Evolutionary conservation across 192 early-diverging fungal genomes (phyloP), one percentile per base, ranked within the genome.

Genomic region (Gamsiella multidivaricata): DNA sequence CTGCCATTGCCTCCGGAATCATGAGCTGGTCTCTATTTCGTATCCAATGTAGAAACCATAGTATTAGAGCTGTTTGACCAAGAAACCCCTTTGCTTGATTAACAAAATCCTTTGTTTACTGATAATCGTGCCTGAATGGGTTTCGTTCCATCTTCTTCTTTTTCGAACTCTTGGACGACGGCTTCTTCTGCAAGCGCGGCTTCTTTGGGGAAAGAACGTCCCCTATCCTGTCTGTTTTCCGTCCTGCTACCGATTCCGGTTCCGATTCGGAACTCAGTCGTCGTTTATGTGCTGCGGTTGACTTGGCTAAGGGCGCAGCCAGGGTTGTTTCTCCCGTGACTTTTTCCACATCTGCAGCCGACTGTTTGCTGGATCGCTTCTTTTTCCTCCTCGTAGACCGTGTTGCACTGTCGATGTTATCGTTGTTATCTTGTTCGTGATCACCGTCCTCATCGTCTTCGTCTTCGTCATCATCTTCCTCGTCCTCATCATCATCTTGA

Each of bases 1-100:
- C 81, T 17, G 71, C 53, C 70, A 88, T 69, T 39, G 72, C 59
- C 61, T 88, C 87, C 12, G 85, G 85, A 54, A 82, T 83, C 87
- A 88, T 88, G 22, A 88, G 61, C 55, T 87, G 85, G 65, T 88
- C 76, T 33, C 86, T 88, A 33, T 20, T 46, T 33, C n/a, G n/a
- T n/a, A n/a, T n/a, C n/a, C n/a, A n/a, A n/a, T n/a, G n/a, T n/a
- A n/a, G n/a, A n/a, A n/a, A n/a, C n/a, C n/a, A n/a, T n/a, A n/a
- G n/a, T n/a, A n/a, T n/a, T n/a, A n/a, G n/a, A n/a, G n/a, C n/a
- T n/a, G n/a, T n/a, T n/a, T n/a, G n/a, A n/a, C n/a, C n/a, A n/a
- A n/a, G n/a, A n/a, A n/a, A n/a, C n/a, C n/a, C n/a, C n/a, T n/a
- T n/a, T n/a, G n/a, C n/a, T n/a, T n/a, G n/a, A n/a, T n/a, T n/a